Base-by-base conservation (phyloP, 306 rosid species). In the Datisca glomerata region DNA sequence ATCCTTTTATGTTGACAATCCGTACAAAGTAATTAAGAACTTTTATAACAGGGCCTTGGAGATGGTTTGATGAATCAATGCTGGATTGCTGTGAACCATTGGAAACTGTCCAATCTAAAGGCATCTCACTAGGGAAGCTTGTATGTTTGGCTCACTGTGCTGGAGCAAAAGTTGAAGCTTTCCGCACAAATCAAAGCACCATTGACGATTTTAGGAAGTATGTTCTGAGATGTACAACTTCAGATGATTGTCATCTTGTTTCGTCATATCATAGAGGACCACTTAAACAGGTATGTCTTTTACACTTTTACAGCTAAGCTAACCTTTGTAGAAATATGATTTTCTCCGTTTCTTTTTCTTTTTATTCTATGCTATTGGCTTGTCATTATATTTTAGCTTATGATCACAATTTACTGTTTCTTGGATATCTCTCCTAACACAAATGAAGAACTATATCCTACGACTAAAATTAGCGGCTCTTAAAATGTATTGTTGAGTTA, bases 51-150 rank as follows among this genome's bases (percentile, higher is more conserved):
- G 94, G 95, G 17, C 93, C 97, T 50, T 83, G 97, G 97, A 89
- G 95, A 70, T 89, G 97, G 97, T 83, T 76, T 43, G 97, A 89
- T 72, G 97, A 89, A 48, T 74, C 97, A 23, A 89, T 89, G 97
- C 41, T 89, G 56, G 97, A 89, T 55, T 89, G 95, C 28, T 89
- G 97, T 39, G 97, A 89, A 24, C 78, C 97, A 40, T 58, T 89
- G 49, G 95, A 89, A 50, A 74, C 41, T 22, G 87, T 89, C 46
- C 83, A 72, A 64, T 70, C 75, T 22, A 66, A 61, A 53, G 97
- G 97, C 56, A 83, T 89, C 68, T 69, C 95, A 6, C 74, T 89
- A 34, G 97, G 97, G 47, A 89, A 80, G 65, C 79, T 89, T 21
- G 83, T 72, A 0, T 79, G 93, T 45, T 68, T 80, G 78, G 95